Conservation (phyloP, 2,329 filamentous ascomycete species). For the Aspergillus fischeri region DNA sequence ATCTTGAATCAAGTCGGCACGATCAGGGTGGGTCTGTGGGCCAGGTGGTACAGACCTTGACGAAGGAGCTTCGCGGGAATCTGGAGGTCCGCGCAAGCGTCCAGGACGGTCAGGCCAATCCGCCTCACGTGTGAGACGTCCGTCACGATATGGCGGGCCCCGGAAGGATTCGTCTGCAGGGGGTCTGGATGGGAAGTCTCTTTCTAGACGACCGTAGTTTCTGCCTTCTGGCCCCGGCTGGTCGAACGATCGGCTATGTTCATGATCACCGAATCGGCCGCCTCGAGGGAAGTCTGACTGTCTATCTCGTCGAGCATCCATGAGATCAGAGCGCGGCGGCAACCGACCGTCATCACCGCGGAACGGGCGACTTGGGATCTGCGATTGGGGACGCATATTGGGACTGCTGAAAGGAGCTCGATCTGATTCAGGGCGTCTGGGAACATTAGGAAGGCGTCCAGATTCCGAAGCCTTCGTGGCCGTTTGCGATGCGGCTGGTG, state of each 20-base stretch:
- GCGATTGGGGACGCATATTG: slow-evolving; percentile 30
- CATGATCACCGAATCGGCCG: slow-evolving; percentile 34
- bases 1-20: slow-evolving; percentile 33
- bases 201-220: slow-evolving; percentile 36
- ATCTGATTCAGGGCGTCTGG: slow-evolving; percentile 39
- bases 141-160: slow-evolving; percentile 33
- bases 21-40: slow-evolving; percentile 28
- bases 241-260: slow-evolving; percentile 35
- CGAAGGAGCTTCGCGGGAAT: slow-evolving; percentile 24
- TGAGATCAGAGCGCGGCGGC: slow-evolving; percentile 37
- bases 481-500: slow-evolving; percentile 22
- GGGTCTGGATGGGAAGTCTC: slow-evolving; percentile 31
- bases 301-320: slow-evolving; percentile 38
- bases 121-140: slow-evolving; percentile 30
- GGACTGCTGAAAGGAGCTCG: slow-evolving; percentile 22
- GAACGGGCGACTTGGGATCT: slow-evolving; percentile 35
- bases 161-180: slow-evolving; percentile 38
- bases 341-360: slow-evolving; percentile 34
- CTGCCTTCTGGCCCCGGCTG: slow-evolving; percentile 28
- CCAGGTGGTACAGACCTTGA: slow-evolving; percentile 23
- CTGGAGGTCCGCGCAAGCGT: slow-evolving; percentile 26
- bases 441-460: slow-evolving; percentile 27
- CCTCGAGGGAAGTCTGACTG: slow-evolving; percentile 34
- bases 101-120: slow-evolving; percentile 37
- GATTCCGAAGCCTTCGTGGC: slow-evolving; percentile 26